Percentiles rank a stretch among this genome's conserved stretches.
Evolutionary conservation across 768 basidiomycete genomes (phyloP).

Genomic region (Phanerochaete sordida): DNA sequence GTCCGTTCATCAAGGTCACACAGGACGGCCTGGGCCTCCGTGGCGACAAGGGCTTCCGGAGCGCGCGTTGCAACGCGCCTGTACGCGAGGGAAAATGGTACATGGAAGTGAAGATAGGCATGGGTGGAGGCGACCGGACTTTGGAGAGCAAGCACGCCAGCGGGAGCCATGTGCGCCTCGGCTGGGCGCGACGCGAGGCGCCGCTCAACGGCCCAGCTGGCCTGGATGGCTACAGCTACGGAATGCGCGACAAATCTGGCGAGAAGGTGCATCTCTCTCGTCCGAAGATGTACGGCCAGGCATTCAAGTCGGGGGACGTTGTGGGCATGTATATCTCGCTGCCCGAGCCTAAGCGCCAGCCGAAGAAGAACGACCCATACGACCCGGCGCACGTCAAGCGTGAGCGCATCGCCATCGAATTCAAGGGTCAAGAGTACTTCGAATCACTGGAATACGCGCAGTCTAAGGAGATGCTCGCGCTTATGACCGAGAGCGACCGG

Average conservation of each 20-base stretch:
- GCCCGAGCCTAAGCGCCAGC: constrained; percentile 56
- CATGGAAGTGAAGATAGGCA: constrained; percentile 81
- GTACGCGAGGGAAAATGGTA: constrained; percentile 92
- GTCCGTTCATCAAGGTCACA: constrained; percentile 72
- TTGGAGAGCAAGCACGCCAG: constrained; percentile 48
- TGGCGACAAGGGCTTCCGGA: constrained; percentile 88
- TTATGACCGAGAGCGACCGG: constrained; percentile 67
- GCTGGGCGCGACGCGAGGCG: constrained; percentile 90
- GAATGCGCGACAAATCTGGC: constrained; percentile 86
- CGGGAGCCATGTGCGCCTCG: constrained; percentile 84
- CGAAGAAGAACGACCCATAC: constrained; percentile 57
- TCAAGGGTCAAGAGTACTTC: constrained; percentile 97
- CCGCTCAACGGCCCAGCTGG: constrained; percentile 93
- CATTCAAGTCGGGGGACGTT: constrained; percentile 81
- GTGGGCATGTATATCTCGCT: constrained; percentile 93
- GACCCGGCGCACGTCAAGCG: constrained; percentile 84
- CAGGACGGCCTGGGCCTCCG: constrained; percentile 72
- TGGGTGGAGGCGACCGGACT: constrained; percentile 62
- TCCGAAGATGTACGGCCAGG: constrained; percentile 69
- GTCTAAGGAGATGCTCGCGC: constrained; percentile 87
- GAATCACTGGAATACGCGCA: constrained; percentile 88
- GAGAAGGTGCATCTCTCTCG: constrained; percentile 87
- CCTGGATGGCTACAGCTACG: constrained; percentile 92
- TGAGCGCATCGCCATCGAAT: constrained; percentile 90
- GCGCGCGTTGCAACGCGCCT: constrained; percentile 85